Evolutionary conservation across 2,329 filamentous ascomycete genomes (phyloP).

Genomic region (Botrytis porri): DNA sequence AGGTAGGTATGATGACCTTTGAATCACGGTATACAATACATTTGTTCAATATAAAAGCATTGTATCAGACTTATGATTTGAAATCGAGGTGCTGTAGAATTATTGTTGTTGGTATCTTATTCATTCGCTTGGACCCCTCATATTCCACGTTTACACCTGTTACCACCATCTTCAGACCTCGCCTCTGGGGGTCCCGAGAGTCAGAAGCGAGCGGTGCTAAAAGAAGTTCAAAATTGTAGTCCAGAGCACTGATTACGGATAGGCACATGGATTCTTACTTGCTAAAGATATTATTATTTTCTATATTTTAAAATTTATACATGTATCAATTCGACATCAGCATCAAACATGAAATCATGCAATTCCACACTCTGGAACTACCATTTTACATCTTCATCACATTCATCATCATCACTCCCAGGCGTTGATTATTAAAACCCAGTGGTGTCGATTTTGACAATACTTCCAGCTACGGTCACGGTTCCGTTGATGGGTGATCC

Average conservation of each 20-base stretch:
- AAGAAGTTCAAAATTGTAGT: fast-evolving
- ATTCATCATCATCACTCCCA: background rate
- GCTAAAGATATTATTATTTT: background rate
- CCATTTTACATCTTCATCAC: background rate
- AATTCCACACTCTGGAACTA: background rate
- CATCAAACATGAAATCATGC: background rate
- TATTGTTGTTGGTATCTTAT: background rate
- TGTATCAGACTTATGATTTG: background rate
- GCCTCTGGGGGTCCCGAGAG: fast-evolving
- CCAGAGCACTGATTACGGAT: background rate
- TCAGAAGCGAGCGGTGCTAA: background rate
- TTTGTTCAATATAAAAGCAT: fast-evolving
- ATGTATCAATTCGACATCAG: background rate
- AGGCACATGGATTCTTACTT: background rate
- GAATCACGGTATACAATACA: fast-evolving
- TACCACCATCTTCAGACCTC: background rate
- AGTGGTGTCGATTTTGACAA: conserved; percentile 4
- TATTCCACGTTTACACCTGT: background rate
- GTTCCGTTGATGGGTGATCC: conserved; percentile 13
- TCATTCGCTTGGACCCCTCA: background rate
- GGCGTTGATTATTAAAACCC: background rate
- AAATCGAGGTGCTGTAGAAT: background rate
- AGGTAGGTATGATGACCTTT: background rate
- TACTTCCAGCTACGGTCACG: conserved; percentile 6
- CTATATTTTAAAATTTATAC: background rate